Evolutionary conservation across 2,329 filamentous ascomycete species (phyloP), one percentile per base, ranked within the genome.

Genomic region (Claviceps paspali): DNA sequence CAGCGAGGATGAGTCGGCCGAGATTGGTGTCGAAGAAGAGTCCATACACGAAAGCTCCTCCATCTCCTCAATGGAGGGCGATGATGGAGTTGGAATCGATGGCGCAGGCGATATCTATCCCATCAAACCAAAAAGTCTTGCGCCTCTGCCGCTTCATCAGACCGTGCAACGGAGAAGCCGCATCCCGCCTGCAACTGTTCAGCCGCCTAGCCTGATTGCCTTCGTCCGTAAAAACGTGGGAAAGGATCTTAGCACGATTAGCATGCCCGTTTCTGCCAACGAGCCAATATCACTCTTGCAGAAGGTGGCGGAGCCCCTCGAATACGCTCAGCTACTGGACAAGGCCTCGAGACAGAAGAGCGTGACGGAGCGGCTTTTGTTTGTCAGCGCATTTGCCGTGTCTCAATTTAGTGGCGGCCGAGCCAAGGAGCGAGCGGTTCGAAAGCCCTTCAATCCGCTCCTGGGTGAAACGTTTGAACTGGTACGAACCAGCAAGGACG

Each of bases 221-320:
- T 94, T 96, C 55, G 69, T 96, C 23, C 78, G 91, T 47, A 98
- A 96, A 59, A 98, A 98, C 49, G 91, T 96, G 8, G 91, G 91
- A 52, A 98, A 98, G 58, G 91, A 98, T 57, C 66, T 98, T 34
- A 94, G 85, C 42, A 92, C 86, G 3, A 93, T 98, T 46, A 87
- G 85, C 33, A 96, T 96, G 88, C 91, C 91, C 0, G 91, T 95
- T 1, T 93, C 88, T 4, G 79, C 88, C 18, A 98, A 98, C 57
- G 91, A 98, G 54, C 91, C 91, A 0, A 74, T 79, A 2, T 95
- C 88, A 0, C 63, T 93, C 9, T 67, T 96, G 5, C 91, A 98
- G 56, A 80, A 88, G 42, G 71, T 87, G 4, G 82, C 88, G 1
- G 91, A 98, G 57, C 82, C 88, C 51, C 60, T 96, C 33, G 91